phyloP scores from a whole-genome alignment of 2,329 filamentous ascomycete species.

The Fusarium sp. region DNA sequence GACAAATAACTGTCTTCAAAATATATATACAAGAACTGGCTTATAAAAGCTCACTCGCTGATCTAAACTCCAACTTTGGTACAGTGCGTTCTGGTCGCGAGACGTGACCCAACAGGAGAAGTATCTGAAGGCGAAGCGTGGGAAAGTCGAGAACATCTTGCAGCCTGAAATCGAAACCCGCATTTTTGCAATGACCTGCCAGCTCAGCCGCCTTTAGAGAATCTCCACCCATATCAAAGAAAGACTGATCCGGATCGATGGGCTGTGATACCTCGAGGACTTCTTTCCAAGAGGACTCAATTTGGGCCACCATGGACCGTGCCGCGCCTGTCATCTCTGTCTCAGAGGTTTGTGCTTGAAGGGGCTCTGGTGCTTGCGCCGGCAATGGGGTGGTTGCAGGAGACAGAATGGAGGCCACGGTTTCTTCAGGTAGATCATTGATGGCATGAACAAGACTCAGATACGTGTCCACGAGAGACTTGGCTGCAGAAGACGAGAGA shows the following conservation, averaged over 20 bases:
- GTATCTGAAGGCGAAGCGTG: background rate
- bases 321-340: background rate
- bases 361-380: background rate
- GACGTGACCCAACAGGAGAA: background rate
- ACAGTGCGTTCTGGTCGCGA: background rate
- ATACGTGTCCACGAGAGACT: background rate
- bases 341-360: background rate
- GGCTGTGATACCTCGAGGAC: background rate
- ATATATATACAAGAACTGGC: background rate
- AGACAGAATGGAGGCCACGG: background rate
- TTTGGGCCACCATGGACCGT: background rate
- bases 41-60: background rate
- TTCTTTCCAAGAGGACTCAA: background rate
- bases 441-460: background rate
- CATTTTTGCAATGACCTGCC: background rate
- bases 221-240: background rate
- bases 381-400: background rate
- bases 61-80: background rate
- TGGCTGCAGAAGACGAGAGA: background rate
- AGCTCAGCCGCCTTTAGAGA: background rate
- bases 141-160: background rate
- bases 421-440: background rate
- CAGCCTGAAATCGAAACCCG: background rate
- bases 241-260: background rate
- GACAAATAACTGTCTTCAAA: background rate